A percentile compares a stretch with the other conserved stretches of the same genome.
Conservation (phyloP, 2,329 filamentous ascomycete genomes). For the Fusarium chuoi region DNA sequence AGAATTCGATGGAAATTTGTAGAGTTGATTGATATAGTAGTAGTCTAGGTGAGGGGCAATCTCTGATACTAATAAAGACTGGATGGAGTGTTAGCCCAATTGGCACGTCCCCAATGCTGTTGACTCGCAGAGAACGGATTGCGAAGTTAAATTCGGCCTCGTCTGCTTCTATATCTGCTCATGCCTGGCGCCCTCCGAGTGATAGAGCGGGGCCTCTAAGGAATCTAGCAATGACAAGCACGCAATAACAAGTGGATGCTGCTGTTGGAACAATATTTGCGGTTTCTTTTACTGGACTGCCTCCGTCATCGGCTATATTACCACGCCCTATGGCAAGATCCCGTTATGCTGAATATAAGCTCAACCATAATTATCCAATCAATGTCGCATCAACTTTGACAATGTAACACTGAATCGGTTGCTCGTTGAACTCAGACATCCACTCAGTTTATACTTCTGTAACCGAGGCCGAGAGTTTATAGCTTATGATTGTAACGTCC, state of each 20-base stretch:
- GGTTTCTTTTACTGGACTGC: background rate
- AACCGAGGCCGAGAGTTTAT: background rate
- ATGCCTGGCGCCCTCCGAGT: slow-evolving; percentile 11
- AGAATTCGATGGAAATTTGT: background rate
- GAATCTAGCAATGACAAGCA: slow-evolving; percentile 22
- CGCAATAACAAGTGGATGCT: slow-evolving; percentile 29
- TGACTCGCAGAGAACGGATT: background rate
- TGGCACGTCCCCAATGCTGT: background rate
- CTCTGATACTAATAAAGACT: background rate
- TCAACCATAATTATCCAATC: background rate
- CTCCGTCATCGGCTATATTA: slow-evolving; percentile 36
- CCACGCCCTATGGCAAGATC: background rate
- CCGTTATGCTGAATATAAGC: background rate
- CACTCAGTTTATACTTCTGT: background rate
- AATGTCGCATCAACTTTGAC: background rate
- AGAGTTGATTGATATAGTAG: background rate
- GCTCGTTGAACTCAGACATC: background rate
- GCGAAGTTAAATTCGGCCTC: background rate
- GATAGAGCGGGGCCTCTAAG: slow-evolving; percentile 17
- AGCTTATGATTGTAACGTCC: background rate
- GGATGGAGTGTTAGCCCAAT: background rate
- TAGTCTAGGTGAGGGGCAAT: slow-evolving; percentile 27
- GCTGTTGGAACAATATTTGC: background rate
- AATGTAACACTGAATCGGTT: background rate
- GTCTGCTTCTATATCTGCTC: background rate